phyloP scores from a whole-genome alignment of 495 filamentous ascomycete genomes.

The Neurospora sp. region DNA sequence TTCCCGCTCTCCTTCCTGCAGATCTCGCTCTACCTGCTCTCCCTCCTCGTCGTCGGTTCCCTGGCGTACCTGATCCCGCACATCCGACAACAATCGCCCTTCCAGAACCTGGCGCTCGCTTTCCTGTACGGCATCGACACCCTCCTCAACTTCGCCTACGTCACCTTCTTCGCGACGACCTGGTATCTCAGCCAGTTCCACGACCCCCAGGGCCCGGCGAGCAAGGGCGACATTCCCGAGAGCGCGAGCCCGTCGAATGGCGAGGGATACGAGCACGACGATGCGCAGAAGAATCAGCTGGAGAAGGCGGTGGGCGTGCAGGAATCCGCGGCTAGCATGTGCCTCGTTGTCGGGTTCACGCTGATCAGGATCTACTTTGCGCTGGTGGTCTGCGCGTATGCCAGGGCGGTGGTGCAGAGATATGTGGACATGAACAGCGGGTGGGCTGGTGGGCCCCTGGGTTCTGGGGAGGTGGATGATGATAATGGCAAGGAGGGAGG shows the following conservation, averaged over 20 bases:
- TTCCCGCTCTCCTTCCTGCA: conserved; percentile 50
- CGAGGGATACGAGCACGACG: not conserved
- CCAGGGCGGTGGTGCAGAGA: conserved; percentile 57
- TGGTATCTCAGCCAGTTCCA: conserved; percentile 69
- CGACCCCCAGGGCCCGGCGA: conserved; percentile 4
- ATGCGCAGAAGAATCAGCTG: not conserved
- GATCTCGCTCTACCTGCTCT: conserved; percentile 77
- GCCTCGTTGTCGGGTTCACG: conserved; percentile 63
- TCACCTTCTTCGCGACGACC: conserved; percentile 62
- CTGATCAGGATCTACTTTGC: conserved; percentile 65
- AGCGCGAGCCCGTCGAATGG: conserved; percentile 16
- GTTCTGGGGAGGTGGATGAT: conserved; percentile 6
- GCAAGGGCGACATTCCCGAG: conserved; percentile 1
- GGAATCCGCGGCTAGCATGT: conserved; percentile 65
- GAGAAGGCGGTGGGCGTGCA: conserved; percentile 45
- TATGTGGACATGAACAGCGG: conserved; percentile 40
- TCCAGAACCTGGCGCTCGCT: conserved; percentile 59
- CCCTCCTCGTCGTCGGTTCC: conserved; percentile 52
- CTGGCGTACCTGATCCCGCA: conserved; percentile 55
- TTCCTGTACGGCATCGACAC: conserved; percentile 76
- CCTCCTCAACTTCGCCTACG: conserved; percentile 66
- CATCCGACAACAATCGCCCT: conserved; percentile 56
- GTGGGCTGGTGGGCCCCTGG: conserved; percentile 16
- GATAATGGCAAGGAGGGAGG: conserved; percentile 24
- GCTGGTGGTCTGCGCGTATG: conserved; percentile 70